These are phyloP conservation scores for Suhomyces guaymorum DNA, from an alignment of 1,139 yeast genomes.

Conservation along the genomic window DNA sequence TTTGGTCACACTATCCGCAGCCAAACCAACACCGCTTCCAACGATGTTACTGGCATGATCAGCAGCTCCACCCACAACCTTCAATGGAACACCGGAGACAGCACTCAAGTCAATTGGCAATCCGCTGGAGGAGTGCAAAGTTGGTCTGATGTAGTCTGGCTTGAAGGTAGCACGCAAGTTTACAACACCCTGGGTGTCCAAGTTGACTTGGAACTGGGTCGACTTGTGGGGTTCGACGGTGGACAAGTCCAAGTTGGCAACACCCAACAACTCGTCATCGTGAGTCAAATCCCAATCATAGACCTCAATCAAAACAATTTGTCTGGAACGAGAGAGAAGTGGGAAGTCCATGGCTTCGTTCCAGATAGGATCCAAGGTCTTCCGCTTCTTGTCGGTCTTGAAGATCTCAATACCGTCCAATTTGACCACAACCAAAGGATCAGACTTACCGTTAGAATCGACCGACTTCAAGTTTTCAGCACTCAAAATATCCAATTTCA, in stretches of 20 bases:
- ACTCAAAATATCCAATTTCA: conserved; percentile 55
- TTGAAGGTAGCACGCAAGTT: conserved; percentile 53
- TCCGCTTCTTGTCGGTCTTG: conserved; percentile 62
- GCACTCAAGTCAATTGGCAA: conserved; percentile 42
- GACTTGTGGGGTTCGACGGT: conserved; percentile 46
- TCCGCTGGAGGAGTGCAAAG: conserved; percentile 43
- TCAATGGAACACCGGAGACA: conserved; percentile 49
- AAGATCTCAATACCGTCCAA: conserved; percentile 56
- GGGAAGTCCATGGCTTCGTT: conserved; percentile 62
- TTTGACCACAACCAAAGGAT: conserved; percentile 57
- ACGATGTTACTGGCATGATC: conserved; percentile 35
- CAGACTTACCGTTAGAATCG: conserved; percentile 75
- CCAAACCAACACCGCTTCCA: conserved; percentile 36
- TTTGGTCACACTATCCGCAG: conserved; percentile 46
- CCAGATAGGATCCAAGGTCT: conserved; percentile 70
- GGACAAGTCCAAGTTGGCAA: conserved; percentile 50
- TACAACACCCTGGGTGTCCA: conserved; percentile 64
- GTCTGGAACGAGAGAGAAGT: conserved; percentile 61
- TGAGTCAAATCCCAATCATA: conserved; percentile 81
- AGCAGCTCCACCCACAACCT: conserved; percentile 51
- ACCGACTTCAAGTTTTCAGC: conserved; percentile 57
- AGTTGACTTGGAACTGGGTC: conserved; percentile 47
- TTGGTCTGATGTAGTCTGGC: conserved; percentile 71
- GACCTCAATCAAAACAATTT: conserved; percentile 48
- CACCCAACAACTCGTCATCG: conserved; percentile 60